Conservation (phyloP, 2,329 filamentous ascomycete genomes). For the Lithohypha guttulata region DNA sequence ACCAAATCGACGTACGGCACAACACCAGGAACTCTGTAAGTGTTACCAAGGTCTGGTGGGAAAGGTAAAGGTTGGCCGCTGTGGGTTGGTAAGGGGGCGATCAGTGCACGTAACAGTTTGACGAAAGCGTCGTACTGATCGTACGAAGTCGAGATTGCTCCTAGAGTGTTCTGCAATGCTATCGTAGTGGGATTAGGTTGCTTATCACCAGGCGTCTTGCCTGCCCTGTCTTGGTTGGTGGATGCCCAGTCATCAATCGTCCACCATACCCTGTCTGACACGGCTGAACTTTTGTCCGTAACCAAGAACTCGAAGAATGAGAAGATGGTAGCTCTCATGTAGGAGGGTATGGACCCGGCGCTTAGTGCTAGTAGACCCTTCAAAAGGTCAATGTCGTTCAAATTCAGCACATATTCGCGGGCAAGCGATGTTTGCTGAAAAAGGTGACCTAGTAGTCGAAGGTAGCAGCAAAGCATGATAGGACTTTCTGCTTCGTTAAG, state of each 20-base stretch:
- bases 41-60: constrained; percentile 69
- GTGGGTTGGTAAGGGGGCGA: constrained; percentile 47
- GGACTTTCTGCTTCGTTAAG: constrained; percentile 85
- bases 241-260: constrained; percentile 20
- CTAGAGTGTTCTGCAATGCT: constrained; percentile 53
- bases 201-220: constrained; percentile 9
- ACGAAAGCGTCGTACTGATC: constrained; percentile 82
- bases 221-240: constrained; percentile 15
- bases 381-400: constrained; percentile 57
- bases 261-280: constrained; percentile 55
- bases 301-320: constrained; percentile 65
- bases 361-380: constrained; percentile 69
- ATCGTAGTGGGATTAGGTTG: constrained; percentile 29
- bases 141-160: constrained; percentile 65
- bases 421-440: constrained; percentile 62
- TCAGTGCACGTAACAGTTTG: constrained; percentile 60
- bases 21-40: constrained; percentile 71
- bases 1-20: constrained; percentile 90
- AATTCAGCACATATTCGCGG: constrained; percentile 60
- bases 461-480: constrained; percentile 93
- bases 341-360: constrained; percentile 62
- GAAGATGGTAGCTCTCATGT: constrained; percentile 75
- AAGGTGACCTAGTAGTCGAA: constrained; percentile 76
- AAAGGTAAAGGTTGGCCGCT: constrained; percentile 65
- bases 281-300: constrained; percentile 56